phyloP scores from a whole-genome alignment of 2,329 filamentous ascomycete species.

The Xylariaceae sp. region DNA sequence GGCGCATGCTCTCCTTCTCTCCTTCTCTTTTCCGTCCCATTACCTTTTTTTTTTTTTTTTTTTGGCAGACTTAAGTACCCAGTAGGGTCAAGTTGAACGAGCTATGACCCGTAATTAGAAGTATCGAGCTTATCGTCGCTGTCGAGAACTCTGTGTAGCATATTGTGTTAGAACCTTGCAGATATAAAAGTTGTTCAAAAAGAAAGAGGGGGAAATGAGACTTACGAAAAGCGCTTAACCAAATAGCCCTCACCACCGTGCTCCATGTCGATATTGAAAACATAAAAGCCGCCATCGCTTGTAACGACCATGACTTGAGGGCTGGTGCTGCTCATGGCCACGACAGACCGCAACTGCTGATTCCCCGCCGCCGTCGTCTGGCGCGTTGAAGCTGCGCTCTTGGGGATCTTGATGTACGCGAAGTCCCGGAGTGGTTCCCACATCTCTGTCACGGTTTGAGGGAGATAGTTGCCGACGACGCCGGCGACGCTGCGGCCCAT shows the following conservation, averaged over 20 bases:
- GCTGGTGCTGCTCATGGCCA: slow-evolving; percentile 91
- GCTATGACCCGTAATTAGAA: slow-evolving; percentile 41
- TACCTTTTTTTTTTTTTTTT: background rate
- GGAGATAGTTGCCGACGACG: slow-evolving; percentile 86
- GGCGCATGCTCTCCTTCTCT: no score
- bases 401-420: slow-evolving; percentile 91
- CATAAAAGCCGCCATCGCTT: slow-evolving; percentile 89
- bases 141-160: slow-evolving; percentile 50
- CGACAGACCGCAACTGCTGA: slow-evolving; percentile 74
- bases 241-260: slow-evolving; percentile 89
- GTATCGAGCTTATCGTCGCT: slow-evolving; percentile 51
- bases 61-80: background rate
- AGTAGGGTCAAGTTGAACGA: slow-evolving; percentile 4
- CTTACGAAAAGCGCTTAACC: slow-evolving; percentile 90
- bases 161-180: slow-evolving; percentile 6
- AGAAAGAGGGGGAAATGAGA: slow-evolving; percentile 16
- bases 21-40: background rate
- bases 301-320: slow-evolving; percentile 98
- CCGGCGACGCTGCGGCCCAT: slow-evolving; percentile 86
- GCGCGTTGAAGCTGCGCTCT: slow-evolving; percentile 36
- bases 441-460: slow-evolving; percentile 92
- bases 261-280: slow-evolving; percentile 93
- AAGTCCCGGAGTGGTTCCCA: slow-evolving; percentile 96
- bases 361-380: slow-evolving; percentile 22
- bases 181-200: slow-evolving; percentile 1